Evolutionary conservation across 768 basidiomycete genomes (phyloP).

Genomic region (Mrakia hoshinonis): DNA sequence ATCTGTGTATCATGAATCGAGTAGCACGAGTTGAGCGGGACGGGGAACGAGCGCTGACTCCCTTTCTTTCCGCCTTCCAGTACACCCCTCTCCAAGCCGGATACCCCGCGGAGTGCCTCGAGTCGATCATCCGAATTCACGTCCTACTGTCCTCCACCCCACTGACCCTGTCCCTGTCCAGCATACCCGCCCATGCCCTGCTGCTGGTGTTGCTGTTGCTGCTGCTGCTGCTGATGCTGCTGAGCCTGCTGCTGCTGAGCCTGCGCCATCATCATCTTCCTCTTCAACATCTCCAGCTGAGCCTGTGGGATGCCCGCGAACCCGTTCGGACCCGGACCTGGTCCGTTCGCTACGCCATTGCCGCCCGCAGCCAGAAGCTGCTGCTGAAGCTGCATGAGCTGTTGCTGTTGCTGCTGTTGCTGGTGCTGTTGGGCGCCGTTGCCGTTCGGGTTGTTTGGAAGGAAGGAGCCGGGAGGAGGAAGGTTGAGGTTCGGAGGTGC

Average conservation of each 20-base stretch:
- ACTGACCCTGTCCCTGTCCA: not conserved
- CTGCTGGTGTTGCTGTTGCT: constrained; percentile 5
- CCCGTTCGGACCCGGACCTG: no score
- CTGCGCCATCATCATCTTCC: not conserved
- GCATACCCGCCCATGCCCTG: not conserved
- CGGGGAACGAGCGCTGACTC: not conserved
- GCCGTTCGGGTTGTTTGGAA: not conserved
- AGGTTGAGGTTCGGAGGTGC: not conserved
- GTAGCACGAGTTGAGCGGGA: not conserved
- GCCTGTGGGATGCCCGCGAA: not conserved
- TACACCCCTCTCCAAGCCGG: constrained; percentile 56
- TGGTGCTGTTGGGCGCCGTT: not conserved
- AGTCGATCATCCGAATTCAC: constrained; percentile 45
- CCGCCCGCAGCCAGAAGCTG: no score
- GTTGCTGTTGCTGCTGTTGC: not conserved
- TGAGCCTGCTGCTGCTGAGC: not conserved
- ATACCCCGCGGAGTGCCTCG: constrained; percentile 47
- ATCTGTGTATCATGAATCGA: not conserved
- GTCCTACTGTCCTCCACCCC: not conserved
- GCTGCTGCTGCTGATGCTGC: not conserved
- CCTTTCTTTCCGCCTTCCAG: not conserved
- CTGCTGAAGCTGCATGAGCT: not conserved
- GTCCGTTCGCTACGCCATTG: no score
- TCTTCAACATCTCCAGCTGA: not conserved
- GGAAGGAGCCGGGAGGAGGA: not conserved